Base-by-base conservation (phyloP, 1,139 yeast genomes). In the Arxiozyma bovina region DNA sequence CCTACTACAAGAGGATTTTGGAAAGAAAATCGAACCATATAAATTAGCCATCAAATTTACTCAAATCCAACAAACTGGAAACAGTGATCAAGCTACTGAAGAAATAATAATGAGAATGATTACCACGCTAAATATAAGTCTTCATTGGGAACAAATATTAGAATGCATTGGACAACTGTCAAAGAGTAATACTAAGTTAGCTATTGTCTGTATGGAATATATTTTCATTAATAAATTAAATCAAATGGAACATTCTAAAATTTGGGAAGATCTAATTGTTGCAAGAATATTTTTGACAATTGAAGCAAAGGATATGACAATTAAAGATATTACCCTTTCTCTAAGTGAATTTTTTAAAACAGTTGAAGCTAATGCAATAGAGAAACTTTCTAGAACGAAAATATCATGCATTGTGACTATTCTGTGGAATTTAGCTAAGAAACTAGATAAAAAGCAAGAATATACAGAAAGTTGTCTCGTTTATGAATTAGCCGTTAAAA, bases 381-480 rank as follows among this genome's bases (percentile, higher is more conserved):
- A 53, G 11, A 48, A 46, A 5, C 50, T 64, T 7, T 55, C 63
- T 8, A 53, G 53, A 46, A 51, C 52, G 15, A 53, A 62, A 8
- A 45, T 56, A 17, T 57, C 66, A 3, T 57, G 62, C 30, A 53
- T 64, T 38, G 58, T 65, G 5, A 63, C 67, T 3, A 43, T 65
- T 41, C 51, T 64, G 18, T 64, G 67, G 66, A 64, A 64, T 54
- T 44, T 56, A n/a, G 68, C 64, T 0, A 65, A 64, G 43, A 58
- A 57, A 42, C 42, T 59, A 18, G 65, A 63, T n/a, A 65, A 65
- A 47, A 45, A 42, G 11, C 60, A 57, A n/a, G 51, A 57, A 3
- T 55, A 51, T 41, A n/a, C 17, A 2, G 57, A 59, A 23, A 51
- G 62, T 42, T 54, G 59, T 7, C 56, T 54, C 15, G 61, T 56